Evolutionary conservation across 495 filamentous ascomycete species (phyloP).

Genomic region (Lasiosphaeria ovina): DNA sequence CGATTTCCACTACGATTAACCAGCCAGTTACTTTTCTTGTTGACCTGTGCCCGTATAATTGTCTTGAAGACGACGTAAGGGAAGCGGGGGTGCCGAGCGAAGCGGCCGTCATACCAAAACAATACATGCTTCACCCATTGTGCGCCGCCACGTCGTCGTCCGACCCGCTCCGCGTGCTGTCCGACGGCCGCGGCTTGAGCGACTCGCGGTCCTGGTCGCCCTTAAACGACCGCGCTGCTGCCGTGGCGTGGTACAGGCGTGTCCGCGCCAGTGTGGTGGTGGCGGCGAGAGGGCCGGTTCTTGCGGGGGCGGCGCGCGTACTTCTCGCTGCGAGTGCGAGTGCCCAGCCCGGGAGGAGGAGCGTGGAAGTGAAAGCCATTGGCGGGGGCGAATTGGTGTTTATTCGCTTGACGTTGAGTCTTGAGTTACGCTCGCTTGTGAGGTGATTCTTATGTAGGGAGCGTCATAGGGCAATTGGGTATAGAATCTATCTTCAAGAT

Average conservation of each 20-base stretch:
- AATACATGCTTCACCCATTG: not conserved
- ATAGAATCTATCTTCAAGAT: too few species aligned
- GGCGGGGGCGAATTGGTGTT: not conserved
- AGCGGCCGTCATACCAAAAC: not conserved
- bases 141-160: slow-evolving; percentile 39
- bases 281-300: not conserved
- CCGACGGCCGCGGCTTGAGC: slow-evolving; percentile 38
- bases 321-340: too few species aligned
- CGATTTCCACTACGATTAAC: not conserved
- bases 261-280: not conserved
- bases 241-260: slow-evolving; percentile 22
- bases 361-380: not conserved
- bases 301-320: not conserved
- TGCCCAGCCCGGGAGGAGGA: too few species aligned
- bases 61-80: not conserved
- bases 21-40: not conserved
- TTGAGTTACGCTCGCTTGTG: too few species aligned
- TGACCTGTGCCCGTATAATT: not conserved
- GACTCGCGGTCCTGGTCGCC: slow-evolving; percentile 42
- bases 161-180: slow-evolving; percentile 37
- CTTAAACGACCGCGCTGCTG: slow-evolving; percentile 28
- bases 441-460: too few species aligned
- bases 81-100: not conserved
- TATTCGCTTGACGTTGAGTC: not conserved
- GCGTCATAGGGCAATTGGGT: too few species aligned